Evolutionary conservation across 140 eudicot species (phyloP), one percentile per base, ranked within the genome.

Genomic region (Oenanthe javanica): DNA sequence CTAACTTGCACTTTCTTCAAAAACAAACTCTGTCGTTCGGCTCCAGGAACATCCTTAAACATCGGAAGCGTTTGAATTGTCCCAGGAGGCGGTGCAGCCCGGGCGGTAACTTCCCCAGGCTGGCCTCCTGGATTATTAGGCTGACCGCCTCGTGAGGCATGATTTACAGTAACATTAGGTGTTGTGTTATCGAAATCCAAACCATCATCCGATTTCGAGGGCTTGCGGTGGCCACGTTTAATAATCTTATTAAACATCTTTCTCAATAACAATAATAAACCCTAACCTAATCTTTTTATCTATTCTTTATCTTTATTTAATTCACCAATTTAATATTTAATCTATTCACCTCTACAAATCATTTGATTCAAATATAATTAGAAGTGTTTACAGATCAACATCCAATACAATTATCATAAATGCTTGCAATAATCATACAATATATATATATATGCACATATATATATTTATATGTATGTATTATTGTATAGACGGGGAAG

Each of bases 211-310:
- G 94, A 78, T 92, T 92, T 92, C 52, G 95, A 72, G 36, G 51
- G 78, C 91, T 92, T 92, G 51, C 88, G 83, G 52, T 85, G 88
- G 66, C 90, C 93, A 6, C 87, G 80, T 82, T 89, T 91, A 59
- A 91, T 91, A 0, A 91, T 85, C 73, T 88, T 91, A 67, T 87
- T 84, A 77, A 91, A 89, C 96, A 91, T 91, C 27, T 69, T 77
- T 55, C 52, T 76, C 21, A 46, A 42, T 25, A 38, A 10, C 31
- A 82, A 40, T 82, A 10, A 59, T 27, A 81, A 83, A 86, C 85
- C 87, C 89, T 86, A 86, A 81, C 81, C 89, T 51, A 77, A 80
- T 12, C 67, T 19, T 38, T 71, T 21, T 27, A 2, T 38, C 19
- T 72, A 19, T 42, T n/a, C n/a, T 4, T 6, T 59, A 16, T 54